Percentiles rank a stretch among this genome's conserved stretches.
Evolutionary conservation across 257 asterid species (phyloP).

Genomic region (Avicennia marina): DNA sequence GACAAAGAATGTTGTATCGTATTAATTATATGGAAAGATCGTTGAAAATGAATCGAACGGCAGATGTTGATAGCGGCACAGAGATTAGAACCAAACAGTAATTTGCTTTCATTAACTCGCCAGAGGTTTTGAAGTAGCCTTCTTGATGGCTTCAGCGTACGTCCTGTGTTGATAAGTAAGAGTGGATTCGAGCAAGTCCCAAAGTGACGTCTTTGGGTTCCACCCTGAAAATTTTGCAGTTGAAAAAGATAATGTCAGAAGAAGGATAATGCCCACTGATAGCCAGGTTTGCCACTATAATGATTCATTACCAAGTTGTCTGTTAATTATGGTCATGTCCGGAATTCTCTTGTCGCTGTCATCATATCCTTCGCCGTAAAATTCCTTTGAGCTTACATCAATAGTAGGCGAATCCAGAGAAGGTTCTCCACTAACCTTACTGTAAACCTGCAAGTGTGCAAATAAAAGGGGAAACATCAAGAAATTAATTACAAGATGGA

Average conservation of each 20-base stretch:
- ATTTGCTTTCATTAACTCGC: conserved; percentile 27
- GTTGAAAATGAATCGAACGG: too few relatives aligned
- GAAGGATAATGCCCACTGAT: too few relatives aligned
- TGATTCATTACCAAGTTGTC: conserved; percentile 64
- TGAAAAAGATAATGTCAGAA: background rate
- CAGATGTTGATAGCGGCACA: too few relatives aligned
- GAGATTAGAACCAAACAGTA: background rate
- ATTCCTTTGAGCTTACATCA: conserved; percentile 86
- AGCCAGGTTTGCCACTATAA: background rate
- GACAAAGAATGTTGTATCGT: too few relatives aligned
- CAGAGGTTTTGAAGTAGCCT: conserved; percentile 54
- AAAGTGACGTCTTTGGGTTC: conserved; percentile 77
- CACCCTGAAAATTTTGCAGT: conserved; percentile 39
- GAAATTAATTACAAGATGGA: too few relatives aligned
- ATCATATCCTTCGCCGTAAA: conserved; percentile 93
- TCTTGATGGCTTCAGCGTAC: conserved; percentile 69
- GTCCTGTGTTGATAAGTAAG: conserved; percentile 80
- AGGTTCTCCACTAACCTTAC: conserved; percentile 81
- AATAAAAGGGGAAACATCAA: too few relatives aligned
- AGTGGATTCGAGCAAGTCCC: conserved; percentile 76
- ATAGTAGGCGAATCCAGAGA: conserved; percentile 62
- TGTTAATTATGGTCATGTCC: conserved; percentile 91
- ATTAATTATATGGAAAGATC: too few relatives aligned
- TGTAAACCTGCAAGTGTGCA: conserved; percentile 49
- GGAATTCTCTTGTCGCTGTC: conserved; percentile 98